These are phyloP conservation scores for Pholiota microspora DNA, from an alignment of 768 basidiomycete species.

Conservation along the genomic window DNA sequence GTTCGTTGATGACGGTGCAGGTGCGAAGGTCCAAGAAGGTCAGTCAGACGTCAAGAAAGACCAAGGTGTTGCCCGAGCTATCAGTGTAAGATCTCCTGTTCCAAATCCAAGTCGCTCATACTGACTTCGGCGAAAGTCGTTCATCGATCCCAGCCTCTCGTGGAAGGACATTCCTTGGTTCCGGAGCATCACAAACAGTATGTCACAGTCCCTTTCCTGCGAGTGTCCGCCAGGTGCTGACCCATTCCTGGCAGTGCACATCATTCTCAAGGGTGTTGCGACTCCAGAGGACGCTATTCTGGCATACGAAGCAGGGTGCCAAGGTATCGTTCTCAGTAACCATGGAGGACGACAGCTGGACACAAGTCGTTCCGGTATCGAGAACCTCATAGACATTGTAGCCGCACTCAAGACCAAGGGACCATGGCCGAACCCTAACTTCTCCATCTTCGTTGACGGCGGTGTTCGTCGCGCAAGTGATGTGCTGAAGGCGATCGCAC, in stretches of 20 bases:
- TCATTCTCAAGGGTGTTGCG: slow-evolving; percentile 20
- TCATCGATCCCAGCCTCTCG: slow-evolving; percentile 86
- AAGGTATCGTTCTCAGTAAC: slow-evolving; percentile 22
- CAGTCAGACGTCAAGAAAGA: slow-evolving; percentile 67
- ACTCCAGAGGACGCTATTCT: slow-evolving; percentile 22
- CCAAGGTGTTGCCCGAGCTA: slow-evolving; percentile 92
- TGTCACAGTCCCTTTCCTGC: slow-evolving; percentile 27
- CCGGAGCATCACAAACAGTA: slow-evolving; percentile 69
- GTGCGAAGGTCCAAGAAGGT: slow-evolving; percentile 47
- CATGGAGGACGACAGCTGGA: slow-evolving; percentile 37
- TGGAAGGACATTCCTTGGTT: slow-evolving; percentile 88
- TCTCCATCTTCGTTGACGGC: slow-evolving; percentile 53
- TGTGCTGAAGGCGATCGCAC: slow-evolving; percentile 73
- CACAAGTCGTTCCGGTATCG: slow-evolving; percentile 63
- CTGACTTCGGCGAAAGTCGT: slow-evolving; percentile 50
- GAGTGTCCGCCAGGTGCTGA: not conserved
- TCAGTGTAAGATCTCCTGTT: slow-evolving; percentile 55
- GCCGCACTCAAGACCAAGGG: slow-evolving; percentile 52
- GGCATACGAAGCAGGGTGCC: slow-evolving; percentile 20
- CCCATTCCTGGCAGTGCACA: slow-evolving; percentile 10
- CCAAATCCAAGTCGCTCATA: not conserved
- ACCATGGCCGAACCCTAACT: slow-evolving; percentile 60
- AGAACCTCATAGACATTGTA: slow-evolving; percentile 68
- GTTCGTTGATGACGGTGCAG: slow-evolving; percentile 74
- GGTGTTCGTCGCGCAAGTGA: slow-evolving; percentile 68